A percentile compares a stretch with the other conserved stretches of the same genome.
Conservation (phyloP, 2,329 filamentous ascomycete species). For the Teratosphaeria nubilosa region DNA sequence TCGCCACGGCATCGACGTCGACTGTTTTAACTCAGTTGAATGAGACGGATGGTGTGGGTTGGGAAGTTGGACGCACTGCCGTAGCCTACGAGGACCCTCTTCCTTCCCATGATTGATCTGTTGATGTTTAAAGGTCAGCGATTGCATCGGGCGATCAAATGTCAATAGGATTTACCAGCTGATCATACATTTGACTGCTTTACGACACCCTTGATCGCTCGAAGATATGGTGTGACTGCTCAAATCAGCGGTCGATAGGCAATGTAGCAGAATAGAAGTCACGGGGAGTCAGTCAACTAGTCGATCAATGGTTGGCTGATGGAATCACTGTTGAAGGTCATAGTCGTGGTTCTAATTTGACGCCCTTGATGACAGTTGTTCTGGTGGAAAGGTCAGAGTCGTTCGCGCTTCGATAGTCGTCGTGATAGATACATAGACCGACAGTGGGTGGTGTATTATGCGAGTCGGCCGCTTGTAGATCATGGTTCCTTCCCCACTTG, state of each 20-base stretch:
- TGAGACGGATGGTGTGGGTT: neutral
- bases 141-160: too few relatives aligned
- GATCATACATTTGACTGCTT: too few relatives aligned
- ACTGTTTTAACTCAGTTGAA: slow-evolving; percentile 7
- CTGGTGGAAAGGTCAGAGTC: neutral
- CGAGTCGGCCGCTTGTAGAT: neutral
- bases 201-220: too few relatives aligned
- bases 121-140: neutral
- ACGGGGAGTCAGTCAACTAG: too few relatives aligned
- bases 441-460: neutral
- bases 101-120: slow-evolving; percentile 15
- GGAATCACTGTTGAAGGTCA: too few relatives aligned
- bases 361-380: too few relatives aligned
- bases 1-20: slow-evolving; percentile 31
- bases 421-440: neutral
- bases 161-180: too few relatives aligned
- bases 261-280: too few relatives aligned
- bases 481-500: neutral
- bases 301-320: too few relatives aligned
- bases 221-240: too few relatives aligned
- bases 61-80: slow-evolving; percentile 14
- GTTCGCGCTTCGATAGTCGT: neutral
- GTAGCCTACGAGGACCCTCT: slow-evolving; percentile 31
- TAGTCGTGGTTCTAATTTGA: too few relatives aligned
- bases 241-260: too few relatives aligned